Conservation (phyloP, 2,329 filamentous ascomycete species). For the Nigrospora sphaerica region DNA sequence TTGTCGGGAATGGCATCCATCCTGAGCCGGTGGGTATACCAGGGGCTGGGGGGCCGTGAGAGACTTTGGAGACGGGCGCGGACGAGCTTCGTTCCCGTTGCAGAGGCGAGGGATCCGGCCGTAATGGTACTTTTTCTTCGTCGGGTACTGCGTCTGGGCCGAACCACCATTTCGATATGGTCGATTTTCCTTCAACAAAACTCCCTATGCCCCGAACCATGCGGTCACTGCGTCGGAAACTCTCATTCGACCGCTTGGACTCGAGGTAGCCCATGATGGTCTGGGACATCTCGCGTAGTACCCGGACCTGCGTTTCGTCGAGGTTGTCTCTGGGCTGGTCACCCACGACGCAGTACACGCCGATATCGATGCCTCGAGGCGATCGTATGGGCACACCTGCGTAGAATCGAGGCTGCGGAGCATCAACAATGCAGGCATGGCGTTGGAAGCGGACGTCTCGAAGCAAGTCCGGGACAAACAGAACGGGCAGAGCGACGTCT, state of each 20-base stretch:
- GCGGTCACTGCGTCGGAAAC: slow-evolving; percentile 8
- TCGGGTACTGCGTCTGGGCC: slow-evolving; percentile 8
- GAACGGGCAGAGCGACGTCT: slow-evolving; percentile 18
- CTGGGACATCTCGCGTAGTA: slow-evolving; percentile 8
- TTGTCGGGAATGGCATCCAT: background rate
- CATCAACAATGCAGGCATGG: slow-evolving; percentile 14
- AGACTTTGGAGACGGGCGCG: no score
- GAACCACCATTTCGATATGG: slow-evolving; percentile 10
- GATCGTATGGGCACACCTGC: slow-evolving; percentile 10
- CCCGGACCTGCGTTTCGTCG: background rate
- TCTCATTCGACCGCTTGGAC: slow-evolving; percentile 2
- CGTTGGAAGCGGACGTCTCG: slow-evolving; percentile 19
- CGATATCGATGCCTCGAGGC: slow-evolving; percentile 8
- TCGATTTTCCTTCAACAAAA: slow-evolving; percentile 13
- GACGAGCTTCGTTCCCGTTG: background rate
- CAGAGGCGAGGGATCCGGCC: background rate
- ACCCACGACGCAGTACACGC: slow-evolving; percentile 7
- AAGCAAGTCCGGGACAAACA: slow-evolving; percentile 25
- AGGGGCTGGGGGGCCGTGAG: no score
- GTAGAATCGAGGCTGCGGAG: slow-evolving; percentile 12
- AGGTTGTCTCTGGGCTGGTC: slow-evolving; percentile 4
- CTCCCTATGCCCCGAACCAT: slow-evolving; percentile 15
- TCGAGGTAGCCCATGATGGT: slow-evolving; percentile 10
- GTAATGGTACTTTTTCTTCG: background rate
- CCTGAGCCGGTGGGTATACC: background rate